phyloP scores from a whole-genome alignment of 164 flowering plant genomes.

The Echeveria elegans region DNA sequence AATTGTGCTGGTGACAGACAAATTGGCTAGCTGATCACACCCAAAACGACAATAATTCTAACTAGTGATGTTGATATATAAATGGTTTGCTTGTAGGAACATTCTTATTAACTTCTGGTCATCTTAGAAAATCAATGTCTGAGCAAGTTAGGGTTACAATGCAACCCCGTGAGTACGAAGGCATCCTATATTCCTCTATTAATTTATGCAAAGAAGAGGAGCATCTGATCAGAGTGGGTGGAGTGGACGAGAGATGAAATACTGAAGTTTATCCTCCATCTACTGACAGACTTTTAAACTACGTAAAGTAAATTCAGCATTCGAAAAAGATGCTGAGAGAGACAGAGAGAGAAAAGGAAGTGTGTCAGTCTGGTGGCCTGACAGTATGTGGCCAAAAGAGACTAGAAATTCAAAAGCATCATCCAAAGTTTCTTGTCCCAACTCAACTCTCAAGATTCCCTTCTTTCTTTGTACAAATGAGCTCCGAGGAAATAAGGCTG shows the following conservation, averaged over 20 bases:
- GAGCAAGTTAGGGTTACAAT: neutral
- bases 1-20: neutral
- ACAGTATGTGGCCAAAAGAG: neutral
- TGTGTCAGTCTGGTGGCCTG: neutral
- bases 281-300: neutral
- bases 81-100: neutral
- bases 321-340: neutral
- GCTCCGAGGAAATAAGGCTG: neutral
- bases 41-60: no score
- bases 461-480: neutral
- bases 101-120: neutral
- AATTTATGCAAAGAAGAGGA: neutral
- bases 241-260: neutral
- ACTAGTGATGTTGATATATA: no score
- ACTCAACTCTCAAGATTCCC: neutral
- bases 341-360: neutral
- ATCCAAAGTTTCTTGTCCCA: neutral
- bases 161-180: constrained; percentile 2
- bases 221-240: neutral
- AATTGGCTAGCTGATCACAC: no score
- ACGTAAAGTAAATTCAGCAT: neutral
- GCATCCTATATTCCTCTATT: constrained; percentile 2
- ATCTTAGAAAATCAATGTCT: constrained; percentile 1
- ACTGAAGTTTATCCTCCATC: neutral
- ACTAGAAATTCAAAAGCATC: neutral